Evolutionary conservation across 2,329 filamentous ascomycete species (phyloP).

Genomic region (Ophiobolus disseminans): DNA sequence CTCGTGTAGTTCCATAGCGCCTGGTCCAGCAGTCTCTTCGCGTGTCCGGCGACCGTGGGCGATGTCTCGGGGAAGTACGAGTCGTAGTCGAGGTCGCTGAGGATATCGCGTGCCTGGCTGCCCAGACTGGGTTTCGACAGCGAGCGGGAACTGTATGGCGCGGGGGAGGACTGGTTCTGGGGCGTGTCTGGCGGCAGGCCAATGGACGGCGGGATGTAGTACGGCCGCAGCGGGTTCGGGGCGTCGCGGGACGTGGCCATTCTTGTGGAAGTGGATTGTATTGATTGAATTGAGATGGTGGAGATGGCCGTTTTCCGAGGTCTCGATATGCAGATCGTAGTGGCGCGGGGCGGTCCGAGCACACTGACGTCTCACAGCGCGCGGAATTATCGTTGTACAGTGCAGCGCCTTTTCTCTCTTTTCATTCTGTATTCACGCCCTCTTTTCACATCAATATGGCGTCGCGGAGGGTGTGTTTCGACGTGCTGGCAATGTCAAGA

Average conservation of each 20-base stretch:
- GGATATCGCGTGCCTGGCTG: slow-evolving; percentile 78
- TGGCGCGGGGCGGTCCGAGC: not conserved
- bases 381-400: slow-evolving; percentile 17
- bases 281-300: slow-evolving; percentile 7
- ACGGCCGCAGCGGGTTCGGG: slow-evolving; percentile 71
- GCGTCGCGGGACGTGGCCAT: slow-evolving; percentile 56
- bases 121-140: slow-evolving; percentile 61
- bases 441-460: slow-evolving; percentile 16
- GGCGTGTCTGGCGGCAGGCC: slow-evolving; percentile 61
- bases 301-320: slow-evolving; percentile 9
- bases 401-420: slow-evolving; percentile 10
- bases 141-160: slow-evolving; percentile 30
- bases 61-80: slow-evolving; percentile 81
- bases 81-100: slow-evolving; percentile 90
- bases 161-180: slow-evolving; percentile 36
- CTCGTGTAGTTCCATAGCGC: slow-evolving; percentile 91
- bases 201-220: slow-evolving; percentile 74
- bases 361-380: slow-evolving; percentile 25
- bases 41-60: slow-evolving; percentile 71
- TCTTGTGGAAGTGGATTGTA: slow-evolving; percentile 2
- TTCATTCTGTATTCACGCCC: not conserved
- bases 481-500: slow-evolving; percentile 9
- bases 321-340: not conserved
- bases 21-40: slow-evolving; percentile 80
- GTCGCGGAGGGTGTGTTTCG: slow-evolving; percentile 13